Percentiles rank a stretch among this genome's conserved stretches.
phyloP scores from a whole-genome alignment of 305 asterid genomes.

The Euphrasia arctica region DNA sequence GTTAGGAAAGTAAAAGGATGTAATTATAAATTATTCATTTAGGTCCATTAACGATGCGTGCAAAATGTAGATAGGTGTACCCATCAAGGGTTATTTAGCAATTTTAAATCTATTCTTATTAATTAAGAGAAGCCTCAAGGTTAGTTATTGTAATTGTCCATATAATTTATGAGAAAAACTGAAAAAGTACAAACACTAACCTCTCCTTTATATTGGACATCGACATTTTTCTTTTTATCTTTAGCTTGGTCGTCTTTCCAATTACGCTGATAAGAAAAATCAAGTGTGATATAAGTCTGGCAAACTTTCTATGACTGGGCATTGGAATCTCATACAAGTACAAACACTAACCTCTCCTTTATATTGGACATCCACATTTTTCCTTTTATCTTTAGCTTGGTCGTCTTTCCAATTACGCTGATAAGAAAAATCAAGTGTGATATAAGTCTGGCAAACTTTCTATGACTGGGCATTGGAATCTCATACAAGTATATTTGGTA shows the following conservation, averaged over 20 bases:
- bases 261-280: conserved; percentile 56
- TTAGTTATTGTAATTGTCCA: not conserved
- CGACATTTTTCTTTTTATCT: conserved; percentile 40
- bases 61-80: not conserved
- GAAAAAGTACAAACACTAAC: conserved; percentile 32
- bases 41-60: not conserved
- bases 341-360: conserved; percentile 41
- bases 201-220: conserved; percentile 34
- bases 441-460: conserved; percentile 28
- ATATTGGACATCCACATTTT: conserved; percentile 34
- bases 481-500: conserved; percentile 20
- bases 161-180: not conserved
- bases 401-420: conserved; percentile 76
- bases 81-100: not conserved
- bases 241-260: conserved; percentile 67
- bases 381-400: conserved; percentile 48
- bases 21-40: not conserved
- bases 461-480: conserved; percentile 7
- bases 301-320: conserved; percentile 19
- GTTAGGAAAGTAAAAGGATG: not conserved
- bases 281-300: conserved; percentile 27
- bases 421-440: conserved; percentile 33
- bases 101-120: not conserved
- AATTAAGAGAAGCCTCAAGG: not conserved
- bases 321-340: not conserved